These are phyloP conservation scores for Carallia pectinifolia DNA, from an alignment of 345 rosid species.

Conservation along the genomic window DNA sequence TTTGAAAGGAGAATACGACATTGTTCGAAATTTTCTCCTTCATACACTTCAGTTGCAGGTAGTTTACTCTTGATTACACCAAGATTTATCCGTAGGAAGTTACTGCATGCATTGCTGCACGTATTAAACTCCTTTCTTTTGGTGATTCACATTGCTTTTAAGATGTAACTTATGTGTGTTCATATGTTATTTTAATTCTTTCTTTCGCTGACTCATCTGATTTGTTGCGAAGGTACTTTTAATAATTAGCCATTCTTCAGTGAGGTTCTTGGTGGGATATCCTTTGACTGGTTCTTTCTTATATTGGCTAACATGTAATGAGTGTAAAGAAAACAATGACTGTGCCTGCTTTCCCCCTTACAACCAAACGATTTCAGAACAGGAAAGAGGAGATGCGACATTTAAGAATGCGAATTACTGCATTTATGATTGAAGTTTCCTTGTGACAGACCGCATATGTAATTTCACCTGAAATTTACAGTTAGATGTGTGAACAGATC, in stretches of 20 bases:
- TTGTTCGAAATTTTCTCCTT: slow-evolving; percentile 31
- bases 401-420: neutral
- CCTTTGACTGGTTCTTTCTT: neutral
- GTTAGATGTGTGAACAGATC: neutral
- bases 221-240: neutral
- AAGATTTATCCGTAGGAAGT: neutral
- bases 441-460: neutral
- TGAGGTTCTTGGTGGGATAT: neutral
- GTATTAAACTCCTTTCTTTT: neutral
- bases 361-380: no score
- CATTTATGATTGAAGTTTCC: neutral
- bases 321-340: neutral
- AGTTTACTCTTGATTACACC: neutral
- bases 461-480: neutral
- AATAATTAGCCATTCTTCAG: neutral
- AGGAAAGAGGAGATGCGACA: neutral
- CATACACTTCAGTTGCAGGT: slow-evolving; percentile 37
- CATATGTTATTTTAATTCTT: neutral
- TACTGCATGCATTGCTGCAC: neutral
- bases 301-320: neutral
- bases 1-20: slow-evolving; percentile 33
- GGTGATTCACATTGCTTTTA: neutral
- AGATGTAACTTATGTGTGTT: no score
- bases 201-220: neutral
- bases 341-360: no score